Percentiles rank a stretch among this genome's conserved stretches.
phyloP scores from a whole-genome alignment of 257 asterid genomes.

The Parsonsia alboflavescens region DNA sequence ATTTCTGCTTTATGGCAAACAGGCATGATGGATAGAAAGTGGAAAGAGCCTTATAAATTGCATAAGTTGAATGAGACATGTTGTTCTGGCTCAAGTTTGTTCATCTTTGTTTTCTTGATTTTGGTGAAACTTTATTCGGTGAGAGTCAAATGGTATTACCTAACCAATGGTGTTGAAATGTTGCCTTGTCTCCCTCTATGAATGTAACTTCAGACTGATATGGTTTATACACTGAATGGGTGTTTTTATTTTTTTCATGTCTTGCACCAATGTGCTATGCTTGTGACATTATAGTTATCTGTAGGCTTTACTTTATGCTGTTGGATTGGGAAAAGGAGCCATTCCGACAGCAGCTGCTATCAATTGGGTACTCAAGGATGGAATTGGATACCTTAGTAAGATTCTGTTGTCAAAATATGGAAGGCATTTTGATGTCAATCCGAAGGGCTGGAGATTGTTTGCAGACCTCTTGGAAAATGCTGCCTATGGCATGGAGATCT shows the following conservation, averaged over 20 bases:
- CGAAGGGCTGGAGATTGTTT: constrained; percentile 95
- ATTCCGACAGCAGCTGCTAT: constrained; percentile 98
- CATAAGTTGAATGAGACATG: background rate
- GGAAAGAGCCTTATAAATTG: background rate
- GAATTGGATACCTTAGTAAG: constrained; percentile 92
- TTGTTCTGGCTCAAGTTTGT: constrained; percentile 1
- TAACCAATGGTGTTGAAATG: background rate
- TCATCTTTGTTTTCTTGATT: background rate
- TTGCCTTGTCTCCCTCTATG: background rate
- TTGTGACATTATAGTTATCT: background rate
- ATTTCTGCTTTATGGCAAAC: background rate
- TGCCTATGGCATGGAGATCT: constrained; percentile 89
- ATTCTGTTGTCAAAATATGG: constrained; percentile 85
- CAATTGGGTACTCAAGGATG: constrained; percentile 98
- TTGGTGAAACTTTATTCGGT: background rate
- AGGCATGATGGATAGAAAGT: background rate
- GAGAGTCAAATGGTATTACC: background rate
- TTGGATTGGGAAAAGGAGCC: constrained; percentile 96
- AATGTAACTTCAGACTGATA: background rate
- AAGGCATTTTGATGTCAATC: constrained; percentile 92
- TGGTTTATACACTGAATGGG: background rate
- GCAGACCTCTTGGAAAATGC: constrained; percentile 94
- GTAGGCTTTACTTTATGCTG: constrained; percentile 91
- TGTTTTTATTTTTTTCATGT: background rate
- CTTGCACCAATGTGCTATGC: background rate